Base-by-base conservation (phyloP, 1,284 basidiomycete species). In the Ceratobasidium sp. region DNA sequence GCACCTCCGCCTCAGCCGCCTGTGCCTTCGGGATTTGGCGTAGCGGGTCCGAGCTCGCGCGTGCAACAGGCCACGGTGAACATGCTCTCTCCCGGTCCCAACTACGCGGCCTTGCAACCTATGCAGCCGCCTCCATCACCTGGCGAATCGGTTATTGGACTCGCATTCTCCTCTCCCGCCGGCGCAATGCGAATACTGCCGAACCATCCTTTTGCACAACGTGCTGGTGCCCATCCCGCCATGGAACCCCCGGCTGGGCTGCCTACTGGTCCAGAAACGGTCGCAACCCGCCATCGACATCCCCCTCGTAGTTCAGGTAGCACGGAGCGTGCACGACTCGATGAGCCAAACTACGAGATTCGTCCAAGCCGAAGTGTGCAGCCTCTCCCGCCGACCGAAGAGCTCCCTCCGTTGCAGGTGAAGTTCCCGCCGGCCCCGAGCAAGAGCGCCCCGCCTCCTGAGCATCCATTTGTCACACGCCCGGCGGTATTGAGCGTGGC, bases 141-240 rank as follows among this genome's bases (percentile, higher is more conserved):
- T 29, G 39, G 29, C n/a, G 66, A 59, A 2, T 71, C 66, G 11
- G 53, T 43, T n/a, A 71, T 71, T 48, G 66, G 66, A 3, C 66
- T 71, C 43, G 66, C 66, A 8, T n/a, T 71, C 53, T 71, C 66
- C 27, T 58, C 66, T 53, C 66, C 66, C 14, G 34, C 24, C 37
- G 51, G 51, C 5, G 31, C 66, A 14, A 39, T 22, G 27, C 53
- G 59, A 24, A 19, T 71, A 34, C 31, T 71, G 24, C 54, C 53
- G 9, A 71, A 71, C 41, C 66, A 71, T 59, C 66, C 66, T 27
- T 71, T 71, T 31, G 54, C 66, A 13, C 49, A 71, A 16, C 66
- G 66, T 9, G 66, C 66, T n/a, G 66, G 66, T 48, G 66, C 66
- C 24, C 54, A 58, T 37, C 66, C 66, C 39, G 54, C 66, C 13